Percentiles rank a stretch among this genome's conserved stretches.
These are phyloP conservation scores for Zygoascus sp. DNA, from an alignment of 1,139 yeast genomes.

Conservation along the genomic window DNA sequence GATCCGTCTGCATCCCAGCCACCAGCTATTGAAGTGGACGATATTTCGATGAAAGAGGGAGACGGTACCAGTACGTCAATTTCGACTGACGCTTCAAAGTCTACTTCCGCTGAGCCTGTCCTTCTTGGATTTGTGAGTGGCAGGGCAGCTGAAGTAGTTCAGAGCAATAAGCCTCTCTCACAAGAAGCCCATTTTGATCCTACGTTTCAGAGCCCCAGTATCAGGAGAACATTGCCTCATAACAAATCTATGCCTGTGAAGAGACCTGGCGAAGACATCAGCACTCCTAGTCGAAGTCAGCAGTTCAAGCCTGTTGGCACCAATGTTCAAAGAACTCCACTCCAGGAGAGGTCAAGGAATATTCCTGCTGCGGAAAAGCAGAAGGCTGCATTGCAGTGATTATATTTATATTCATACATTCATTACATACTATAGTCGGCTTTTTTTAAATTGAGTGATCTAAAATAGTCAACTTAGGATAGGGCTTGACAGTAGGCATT, in stretches of 20 bases:
- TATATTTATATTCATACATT: constrained; percentile 6
- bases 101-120: constrained; percentile 26
- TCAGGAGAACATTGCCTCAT: constrained; percentile 49
- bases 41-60: not conserved
- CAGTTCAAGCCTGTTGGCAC: not conserved
- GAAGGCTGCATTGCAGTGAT: not conserved
- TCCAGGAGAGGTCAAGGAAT: constrained; percentile 3
- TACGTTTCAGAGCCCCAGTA: constrained; percentile 46
- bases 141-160: constrained; percentile 49
- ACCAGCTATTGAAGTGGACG: not conserved
- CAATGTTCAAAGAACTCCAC: constrained; percentile 7
- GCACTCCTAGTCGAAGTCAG: constrained; percentile 1
- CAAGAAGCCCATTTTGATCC: constrained; percentile 43
- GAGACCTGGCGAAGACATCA: constrained; percentile 8
- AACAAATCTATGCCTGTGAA: constrained; percentile 49
- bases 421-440: not conserved
- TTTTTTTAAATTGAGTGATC: constrained; percentile 13
- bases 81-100: not conserved
- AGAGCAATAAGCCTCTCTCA: constrained; percentile 40
- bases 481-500: constrained; percentile 24
- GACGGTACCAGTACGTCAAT: not conserved
- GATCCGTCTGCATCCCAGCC: constrained; percentile 8
- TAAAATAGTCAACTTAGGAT: constrained; percentile 18
- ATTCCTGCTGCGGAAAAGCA: constrained; percentile 5
- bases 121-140: constrained; percentile 53